Evolutionary conservation across 495 filamentous ascomycete species (phyloP), one percentile per base, ranked within the genome.

Genomic region (Aspergillus leporis): DNA sequence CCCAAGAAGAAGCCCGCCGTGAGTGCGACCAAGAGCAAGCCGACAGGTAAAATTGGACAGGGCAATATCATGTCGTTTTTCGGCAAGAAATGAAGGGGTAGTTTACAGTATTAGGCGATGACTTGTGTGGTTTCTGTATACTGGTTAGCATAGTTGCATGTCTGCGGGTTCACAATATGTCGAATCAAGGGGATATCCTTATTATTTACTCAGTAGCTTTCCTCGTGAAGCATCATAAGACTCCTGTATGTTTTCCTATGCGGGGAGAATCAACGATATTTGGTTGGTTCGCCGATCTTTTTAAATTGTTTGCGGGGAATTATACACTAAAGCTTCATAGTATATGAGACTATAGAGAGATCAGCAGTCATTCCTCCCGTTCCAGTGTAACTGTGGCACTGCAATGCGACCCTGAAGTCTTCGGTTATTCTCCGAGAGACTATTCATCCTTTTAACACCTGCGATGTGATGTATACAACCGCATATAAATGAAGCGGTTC

Each of bases 41-140:
- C 69, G 4, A 81, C 76, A 5, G 74, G 69, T 14, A 90, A 88
- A 63, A 69, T 81, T 9, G 85, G 85, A 25, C 90, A 96, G 66
- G 92, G 93, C 10, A 96, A 84, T 72, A 96, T 97, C 67, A 96
- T 91, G 90, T 90, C 87, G 3, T 98, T 96, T 74, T 97, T 98
- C 75, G 81, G 79, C 12, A 98, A 97, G 78, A 96, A 93, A 68
- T 89, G 7, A 47, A 22, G n/a, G n/a, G n/a, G 43, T 23, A 1
- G 40, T 36, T 14, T 36, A 9, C 32, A 14, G 19, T 47, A 23
- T 23, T 23, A 23, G 5, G 14, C 14, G 38, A 41, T 41, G 38
- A 41, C 38, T 12, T 1, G 12, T 3, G 2, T 5, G 38, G 3
- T 41, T n/a, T 16, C 12, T 41, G 38, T 41, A n/a, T 41, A 41